Base-by-base conservation (phyloP, 2,329 filamentous ascomycete genomes). In the Fusarium heterosporum region DNA sequence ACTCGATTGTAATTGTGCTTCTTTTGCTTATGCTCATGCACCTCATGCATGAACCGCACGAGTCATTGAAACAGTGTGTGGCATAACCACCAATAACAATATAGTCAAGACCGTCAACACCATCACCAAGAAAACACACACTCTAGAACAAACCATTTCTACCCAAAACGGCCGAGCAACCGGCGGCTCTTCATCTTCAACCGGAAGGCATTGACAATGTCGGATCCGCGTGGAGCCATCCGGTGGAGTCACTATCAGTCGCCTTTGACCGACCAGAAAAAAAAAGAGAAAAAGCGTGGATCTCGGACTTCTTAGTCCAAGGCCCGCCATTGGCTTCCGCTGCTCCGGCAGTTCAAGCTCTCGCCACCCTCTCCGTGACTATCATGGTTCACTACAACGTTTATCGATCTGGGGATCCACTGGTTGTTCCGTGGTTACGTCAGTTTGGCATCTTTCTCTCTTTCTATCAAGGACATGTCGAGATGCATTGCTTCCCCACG, bases 251-350 rank as follows among this genome's bases (percentile, higher is more conserved):
- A 45, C 6, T 26, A 32, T 48, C 30, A 17, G 25, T 38, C 14
- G n/a, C n/a, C 4, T 9, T 54, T 25, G 25, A 49, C 42, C 42
- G 25, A 48, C 11, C 11, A 13, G 13, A 13, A 32, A 32, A 34
- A 34, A 34, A 34, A 34, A 16, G 8, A 17, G 22, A 56, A 55
- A 45, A 60, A 42, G 29, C n/a, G 45, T 55, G 52, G 52, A 55
- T 34, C 53, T 62, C 59, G 59, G 59, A 42, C 55, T 38, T 61
- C 59, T 61, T 61, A 61, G 57, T 61, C 57, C 40, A 14, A 47
- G n/a, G 49, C 59, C 59, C 59, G 59, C 32, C 36, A 61, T 61
- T 61, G 57, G 59, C 17, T 39, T 49, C 56, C 38, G 26, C 40
- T 46, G 28, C 11, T 12, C 60, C 58, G 59, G 51, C 59, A 63